Conservation (phyloP, 805 yeast species). For the Wickerhamiella qilinensis region DNA sequence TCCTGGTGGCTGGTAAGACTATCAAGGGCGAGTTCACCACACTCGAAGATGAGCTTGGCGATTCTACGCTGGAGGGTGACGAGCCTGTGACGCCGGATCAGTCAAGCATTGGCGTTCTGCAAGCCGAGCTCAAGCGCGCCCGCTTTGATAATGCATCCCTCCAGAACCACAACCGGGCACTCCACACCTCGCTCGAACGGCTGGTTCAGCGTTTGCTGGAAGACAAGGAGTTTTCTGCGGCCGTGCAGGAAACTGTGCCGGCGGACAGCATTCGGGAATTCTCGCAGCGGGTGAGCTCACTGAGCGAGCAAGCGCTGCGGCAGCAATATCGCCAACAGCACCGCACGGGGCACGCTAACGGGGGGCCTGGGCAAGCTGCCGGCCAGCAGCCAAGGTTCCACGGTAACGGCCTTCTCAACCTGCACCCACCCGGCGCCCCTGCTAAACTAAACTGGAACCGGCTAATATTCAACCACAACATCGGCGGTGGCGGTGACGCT, state of each 20-base stretch:
- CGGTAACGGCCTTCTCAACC: not conserved
- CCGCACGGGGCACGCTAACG: not conserved
- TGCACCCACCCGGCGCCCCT: not conserved
- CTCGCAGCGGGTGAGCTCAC: constrained; percentile 10
- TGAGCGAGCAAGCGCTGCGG: constrained; percentile 1
- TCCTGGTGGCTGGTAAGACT: constrained; percentile 21
- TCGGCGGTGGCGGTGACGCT: constrained; percentile 6
- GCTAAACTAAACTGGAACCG: constrained; percentile 3
- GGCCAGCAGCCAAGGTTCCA: not conserved
- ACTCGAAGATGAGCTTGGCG: constrained; percentile 3
- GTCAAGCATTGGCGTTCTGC: not conserved
- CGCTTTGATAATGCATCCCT: constrained; percentile 18
- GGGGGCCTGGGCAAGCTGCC: not conserved
- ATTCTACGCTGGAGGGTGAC: not conserved
- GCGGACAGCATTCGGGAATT: constrained; percentile 8
- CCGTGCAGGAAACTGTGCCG: constrained; percentile 15
- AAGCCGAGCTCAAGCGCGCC: constrained; percentile 10
- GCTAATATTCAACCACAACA: constrained; percentile 10
- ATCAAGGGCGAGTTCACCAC: constrained; percentile 12
- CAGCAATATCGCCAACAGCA: too few relatives aligned
- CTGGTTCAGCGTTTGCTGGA: constrained; percentile 22
- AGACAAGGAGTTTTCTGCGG: constrained; percentile 16
- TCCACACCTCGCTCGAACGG: constrained; percentile 19
- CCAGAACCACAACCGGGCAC: constrained; percentile 19
- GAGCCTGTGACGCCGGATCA: constrained; percentile 1